phyloP scores from a whole-genome alignment of 345 rosid species.

The Reutealis trisperma region DNA sequence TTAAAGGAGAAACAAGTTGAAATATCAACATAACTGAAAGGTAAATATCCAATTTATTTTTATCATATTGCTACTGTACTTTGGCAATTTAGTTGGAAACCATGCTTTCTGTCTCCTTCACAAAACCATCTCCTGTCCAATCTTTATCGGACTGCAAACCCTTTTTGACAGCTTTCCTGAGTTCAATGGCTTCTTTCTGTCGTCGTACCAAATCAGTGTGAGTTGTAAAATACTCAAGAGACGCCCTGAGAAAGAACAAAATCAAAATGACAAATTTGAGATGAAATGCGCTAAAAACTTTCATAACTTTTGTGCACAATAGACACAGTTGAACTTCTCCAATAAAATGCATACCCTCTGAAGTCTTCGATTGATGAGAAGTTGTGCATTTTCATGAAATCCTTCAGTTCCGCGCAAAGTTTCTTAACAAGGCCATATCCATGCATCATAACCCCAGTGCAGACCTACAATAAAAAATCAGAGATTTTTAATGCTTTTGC shows the following conservation, averaged over 20 bases:
- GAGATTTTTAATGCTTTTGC: background rate
- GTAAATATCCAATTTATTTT: slow-evolving; percentile 11
- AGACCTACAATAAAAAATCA: slow-evolving; percentile 51
- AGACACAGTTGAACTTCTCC: background rate
- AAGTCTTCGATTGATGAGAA: slow-evolving; percentile 83
- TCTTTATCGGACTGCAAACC: slow-evolving; percentile 94
- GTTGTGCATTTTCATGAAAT: slow-evolving; percentile 87
- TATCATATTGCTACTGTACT: slow-evolving; percentile 13
- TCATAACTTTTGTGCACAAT: background rate
- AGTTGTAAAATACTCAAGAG: slow-evolving; percentile 87
- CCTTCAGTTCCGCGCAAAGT: slow-evolving; percentile 71
- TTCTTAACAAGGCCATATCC: slow-evolving; percentile 91
- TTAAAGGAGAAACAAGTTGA: slow-evolving; percentile 1
- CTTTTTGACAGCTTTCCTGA: slow-evolving; percentile 69
- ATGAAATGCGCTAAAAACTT: background rate
- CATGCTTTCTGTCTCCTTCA: slow-evolving; percentile 91
- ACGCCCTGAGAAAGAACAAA: slow-evolving; percentile 42
- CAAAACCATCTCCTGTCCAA: slow-evolving; percentile 98
- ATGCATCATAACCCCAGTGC: slow-evolving; percentile 98
- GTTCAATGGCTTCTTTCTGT: slow-evolving; percentile 81
- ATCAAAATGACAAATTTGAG: background rate
- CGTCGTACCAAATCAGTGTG: slow-evolving; percentile 80
- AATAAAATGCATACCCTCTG: slow-evolving; percentile 62
- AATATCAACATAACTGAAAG: slow-evolving; percentile 3
- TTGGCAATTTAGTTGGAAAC: slow-evolving; percentile 65